Conservation (phyloP, 768 basidiomycete species). For the Daedaleopsis sinensis region DNA sequence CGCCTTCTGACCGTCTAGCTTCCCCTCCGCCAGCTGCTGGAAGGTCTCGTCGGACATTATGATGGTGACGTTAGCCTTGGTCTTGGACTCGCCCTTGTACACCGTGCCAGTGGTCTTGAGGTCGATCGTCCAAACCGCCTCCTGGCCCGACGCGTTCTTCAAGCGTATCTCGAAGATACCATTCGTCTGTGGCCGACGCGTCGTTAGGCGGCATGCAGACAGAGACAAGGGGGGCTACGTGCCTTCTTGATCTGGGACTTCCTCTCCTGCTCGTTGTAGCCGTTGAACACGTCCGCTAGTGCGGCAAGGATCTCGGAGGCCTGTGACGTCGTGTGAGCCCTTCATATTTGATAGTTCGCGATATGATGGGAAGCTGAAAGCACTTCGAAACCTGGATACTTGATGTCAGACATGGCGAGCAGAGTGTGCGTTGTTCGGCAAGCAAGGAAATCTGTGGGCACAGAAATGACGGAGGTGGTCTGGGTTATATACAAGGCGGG, state of each 20-base stretch:
- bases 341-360: background rate
- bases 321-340: conserved; percentile 37
- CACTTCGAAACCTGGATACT: conserved; percentile 76
- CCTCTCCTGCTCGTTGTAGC: conserved; percentile 63
- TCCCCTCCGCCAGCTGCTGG: conserved; percentile 68
- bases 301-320: conserved; percentile 65
- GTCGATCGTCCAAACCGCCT: conserved; percentile 89
- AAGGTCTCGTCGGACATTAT: conserved; percentile 79
- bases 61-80: conserved; percentile 85
- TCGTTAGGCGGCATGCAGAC: background rate
- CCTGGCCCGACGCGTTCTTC: conserved; percentile 70
- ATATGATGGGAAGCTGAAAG: conserved; percentile 1
- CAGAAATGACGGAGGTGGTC: background rate
- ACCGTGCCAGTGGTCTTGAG: conserved; percentile 82
- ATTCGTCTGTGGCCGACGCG: conserved; percentile 57
- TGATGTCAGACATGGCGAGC: conserved; percentile 66
- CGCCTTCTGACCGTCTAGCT: conserved; percentile 91
- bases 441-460: background rate
- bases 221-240: conserved; percentile 4
- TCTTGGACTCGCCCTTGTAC: conserved; percentile 69
- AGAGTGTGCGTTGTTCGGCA: background rate
- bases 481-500: too few species aligned
- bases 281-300: conserved; percentile 55
- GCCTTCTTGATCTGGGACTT: conserved; percentile 78
- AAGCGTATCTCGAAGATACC: conserved; percentile 88